Base-by-base conservation (phyloP, 306 rosid genomes). In the Neltuma alba region DNA sequence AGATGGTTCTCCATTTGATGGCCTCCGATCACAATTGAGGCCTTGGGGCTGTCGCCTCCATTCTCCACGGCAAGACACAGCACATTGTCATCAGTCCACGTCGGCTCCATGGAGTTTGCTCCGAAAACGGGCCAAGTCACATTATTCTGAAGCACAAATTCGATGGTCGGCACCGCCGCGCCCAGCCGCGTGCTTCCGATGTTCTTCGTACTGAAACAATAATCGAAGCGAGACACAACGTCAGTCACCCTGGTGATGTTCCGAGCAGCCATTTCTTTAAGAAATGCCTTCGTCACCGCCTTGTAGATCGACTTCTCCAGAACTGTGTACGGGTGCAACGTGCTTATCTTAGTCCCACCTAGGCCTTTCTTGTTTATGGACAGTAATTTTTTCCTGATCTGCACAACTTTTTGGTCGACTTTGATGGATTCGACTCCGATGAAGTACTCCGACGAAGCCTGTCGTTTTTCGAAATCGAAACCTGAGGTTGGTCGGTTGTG, bases 271-370 rank as follows among this genome's bases (percentile, higher is more conserved):
- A 88, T 25, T 0, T 50, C 94, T 0, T 33, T 76, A 2, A 88
- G 40, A 5, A 83, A 91, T 14, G 83, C 86, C 23, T 76, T 41
- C 0, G 88, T 86, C 37, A 93, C 60, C 0, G 97, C 91, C 48
- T 81, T 85, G 86, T 54, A 88, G 3, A 93, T 88, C 0, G 93
- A 89, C 3, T 41, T 75, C 61, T 91, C 89, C 20, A 93, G 57
- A 18, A 86, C 87, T 0, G 92, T 87, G 92, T 93, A 90, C 10
- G 92, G 89, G 23, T 89, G 44, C 34, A 90, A 89, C 0, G 93
- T 86, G 76, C 97, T 93, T 16, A 91, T 85, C 83, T 90, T 91
- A 1, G 97, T 87, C 37, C 98, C 98, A 0, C 98, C 95, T 12
- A 58, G 7, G 9, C 97, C 98, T 6, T 86, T 4, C 0, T 16